These are phyloP conservation scores for Dentipellis sp. DNA, from an alignment of 768 basidiomycete genomes.

Conservation along the genomic window DNA sequence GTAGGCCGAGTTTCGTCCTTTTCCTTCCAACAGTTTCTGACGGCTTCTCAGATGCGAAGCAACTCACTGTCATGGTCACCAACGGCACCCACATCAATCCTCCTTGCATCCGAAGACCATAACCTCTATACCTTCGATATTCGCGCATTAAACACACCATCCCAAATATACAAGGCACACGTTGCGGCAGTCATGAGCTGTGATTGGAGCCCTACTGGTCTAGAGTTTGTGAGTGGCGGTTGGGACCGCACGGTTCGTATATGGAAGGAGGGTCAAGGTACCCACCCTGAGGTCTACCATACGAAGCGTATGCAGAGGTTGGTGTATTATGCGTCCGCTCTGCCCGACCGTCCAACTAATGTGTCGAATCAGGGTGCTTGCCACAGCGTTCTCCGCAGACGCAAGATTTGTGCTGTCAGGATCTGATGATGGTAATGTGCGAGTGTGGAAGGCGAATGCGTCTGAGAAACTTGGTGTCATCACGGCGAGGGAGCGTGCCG, in stretches of 20 bases:
- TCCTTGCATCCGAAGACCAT: conserved; percentile 98
- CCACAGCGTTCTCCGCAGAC: conserved; percentile 82
- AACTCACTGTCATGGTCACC: conserved; percentile 95
- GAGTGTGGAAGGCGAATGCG: conserved; percentile 92
- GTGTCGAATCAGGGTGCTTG: conserved; percentile 56
- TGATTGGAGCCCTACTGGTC: conserved; percentile 95
- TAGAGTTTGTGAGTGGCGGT: conserved; percentile 91
- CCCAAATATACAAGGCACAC: conserved; percentile 94
- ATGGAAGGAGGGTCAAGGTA: conserved; percentile 84
- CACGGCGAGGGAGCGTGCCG: conserved; percentile 82
- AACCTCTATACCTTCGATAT: conserved; percentile 98
- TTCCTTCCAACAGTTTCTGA: background rate
- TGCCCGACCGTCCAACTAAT: background rate
- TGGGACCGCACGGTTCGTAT: conserved; percentile 94
- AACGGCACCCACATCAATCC: conserved; percentile 82
- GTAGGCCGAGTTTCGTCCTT: conserved; percentile 27
- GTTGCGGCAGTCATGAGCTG: conserved; percentile 95
- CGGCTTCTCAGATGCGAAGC: conserved; percentile 56
- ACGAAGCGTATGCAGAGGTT: conserved; percentile 99
- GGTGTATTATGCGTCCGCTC: background rate
- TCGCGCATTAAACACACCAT: conserved; percentile 70
- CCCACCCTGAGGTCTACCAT: conserved; percentile 85
- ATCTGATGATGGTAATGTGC: conserved; percentile 91
- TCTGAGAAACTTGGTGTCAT: conserved; percentile 88
- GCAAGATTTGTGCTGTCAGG: conserved; percentile 86